Evolutionary conservation across 2,329 filamentous ascomycete genomes (phyloP).

Genomic region (Calonectria ilicicola): DNA sequence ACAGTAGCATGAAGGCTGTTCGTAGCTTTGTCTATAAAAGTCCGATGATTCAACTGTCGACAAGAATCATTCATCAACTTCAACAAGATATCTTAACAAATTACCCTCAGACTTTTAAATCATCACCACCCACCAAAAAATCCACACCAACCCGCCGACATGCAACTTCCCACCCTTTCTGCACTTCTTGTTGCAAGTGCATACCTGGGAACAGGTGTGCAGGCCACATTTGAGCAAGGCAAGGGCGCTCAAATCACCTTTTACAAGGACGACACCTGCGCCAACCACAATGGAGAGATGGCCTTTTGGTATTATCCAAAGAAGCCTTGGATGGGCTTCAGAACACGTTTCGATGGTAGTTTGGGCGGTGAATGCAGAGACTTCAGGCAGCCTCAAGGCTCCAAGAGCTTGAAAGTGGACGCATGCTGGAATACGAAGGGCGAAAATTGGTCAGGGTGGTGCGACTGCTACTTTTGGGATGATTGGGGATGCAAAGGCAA

Average conservation of each 20-base stretch:
- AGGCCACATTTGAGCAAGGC: not conserved
- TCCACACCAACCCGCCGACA: not conserved
- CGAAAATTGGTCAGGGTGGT: not conserved
- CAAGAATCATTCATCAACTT: not conserved
- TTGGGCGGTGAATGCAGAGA: not conserved
- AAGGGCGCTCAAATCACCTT: not conserved
- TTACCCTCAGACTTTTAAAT: not conserved
- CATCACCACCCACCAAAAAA: not conserved
- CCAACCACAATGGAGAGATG: not conserved
- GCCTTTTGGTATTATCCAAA: not conserved
- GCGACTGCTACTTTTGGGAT: not conserved
- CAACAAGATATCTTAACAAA: not conserved
- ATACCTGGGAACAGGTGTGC: not conserved
- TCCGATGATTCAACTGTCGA: no score
- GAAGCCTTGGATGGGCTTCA: not conserved
- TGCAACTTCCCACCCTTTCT: not conserved
- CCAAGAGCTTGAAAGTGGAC: not conserved
- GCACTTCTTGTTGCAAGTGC: not conserved
- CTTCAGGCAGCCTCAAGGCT: not conserved
- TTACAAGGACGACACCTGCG: not conserved
- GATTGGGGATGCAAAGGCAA: not conserved
- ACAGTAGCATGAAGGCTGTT: no score
- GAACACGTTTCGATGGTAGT: not conserved
- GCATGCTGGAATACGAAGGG: not conserved
- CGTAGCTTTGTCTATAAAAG: not conserved